Percentiles rank a stretch among this genome's conserved stretches.
phyloP scores from a whole-genome alignment of 169 alveolate species.

The Eimeria tenella region DNA sequence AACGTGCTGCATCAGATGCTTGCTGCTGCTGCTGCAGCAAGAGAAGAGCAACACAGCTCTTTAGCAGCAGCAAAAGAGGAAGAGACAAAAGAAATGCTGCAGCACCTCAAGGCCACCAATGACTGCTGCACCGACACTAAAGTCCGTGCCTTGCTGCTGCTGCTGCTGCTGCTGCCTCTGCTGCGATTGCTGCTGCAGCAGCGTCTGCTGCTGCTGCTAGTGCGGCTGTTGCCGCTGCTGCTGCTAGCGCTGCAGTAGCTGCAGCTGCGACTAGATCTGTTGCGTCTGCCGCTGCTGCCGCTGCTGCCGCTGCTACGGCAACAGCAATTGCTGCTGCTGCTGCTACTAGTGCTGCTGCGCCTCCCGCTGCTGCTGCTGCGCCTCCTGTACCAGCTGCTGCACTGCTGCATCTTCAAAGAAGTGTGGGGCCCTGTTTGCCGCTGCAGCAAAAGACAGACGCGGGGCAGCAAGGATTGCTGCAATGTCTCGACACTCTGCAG shows the following conservation, averaged over 20 bases:
- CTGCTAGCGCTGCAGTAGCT: too few relatives aligned
- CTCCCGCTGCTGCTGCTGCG: too few relatives aligned
- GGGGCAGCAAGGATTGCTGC: not conserved
- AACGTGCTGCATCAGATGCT: not conserved
- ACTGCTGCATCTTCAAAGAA: not conserved
- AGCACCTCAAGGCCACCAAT: not conserved
- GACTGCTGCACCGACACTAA: not conserved
- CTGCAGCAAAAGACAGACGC: not conserved
- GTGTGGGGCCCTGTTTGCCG: not conserved
- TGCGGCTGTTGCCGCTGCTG: too few relatives aligned
- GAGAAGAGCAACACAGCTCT: not conserved
- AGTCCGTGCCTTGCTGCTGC: not conserved
- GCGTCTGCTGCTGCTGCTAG: not conserved
- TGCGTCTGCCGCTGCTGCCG: too few relatives aligned
- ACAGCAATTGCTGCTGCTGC: too few relatives aligned
- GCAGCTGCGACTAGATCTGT: too few relatives aligned
- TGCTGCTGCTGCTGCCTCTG: not conserved
- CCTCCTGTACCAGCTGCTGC: too few relatives aligned
- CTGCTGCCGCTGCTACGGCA: too few relatives aligned
- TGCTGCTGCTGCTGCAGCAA: constrained; percentile 7
- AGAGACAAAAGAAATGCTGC: not conserved
- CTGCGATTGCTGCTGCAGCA: not conserved
- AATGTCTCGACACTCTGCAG: not conserved
- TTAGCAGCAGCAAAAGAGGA: not conserved
- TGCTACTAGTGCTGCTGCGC: too few relatives aligned